phyloP scores from a whole-genome alignment of 495 filamentous ascomycete species.

The Penicillium canescens region DNA sequence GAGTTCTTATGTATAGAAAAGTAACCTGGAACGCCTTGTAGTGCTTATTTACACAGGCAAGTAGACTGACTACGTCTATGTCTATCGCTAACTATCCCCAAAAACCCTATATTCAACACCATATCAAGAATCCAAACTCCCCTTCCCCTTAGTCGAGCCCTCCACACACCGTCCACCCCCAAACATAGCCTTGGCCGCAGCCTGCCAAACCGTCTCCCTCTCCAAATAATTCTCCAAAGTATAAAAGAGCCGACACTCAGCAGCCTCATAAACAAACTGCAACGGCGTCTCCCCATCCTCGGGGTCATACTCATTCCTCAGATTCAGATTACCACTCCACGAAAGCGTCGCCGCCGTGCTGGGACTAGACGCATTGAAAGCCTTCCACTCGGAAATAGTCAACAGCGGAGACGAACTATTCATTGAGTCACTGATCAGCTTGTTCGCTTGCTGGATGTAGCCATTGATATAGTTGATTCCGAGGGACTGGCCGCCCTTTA shows the following conservation, averaged over 20 bases:
- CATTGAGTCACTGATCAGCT: constrained; percentile 13
- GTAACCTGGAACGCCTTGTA: not conserved
- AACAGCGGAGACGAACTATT: constrained; percentile 28
- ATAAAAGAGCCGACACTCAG: constrained; percentile 41
- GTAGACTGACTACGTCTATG: too few species aligned
- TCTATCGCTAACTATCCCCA: too few species aligned
- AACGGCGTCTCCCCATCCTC: constrained; percentile 30
- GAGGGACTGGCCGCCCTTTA: constrained; percentile 50
- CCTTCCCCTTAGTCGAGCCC: constrained; percentile 27
- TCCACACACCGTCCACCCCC: constrained; percentile 24
- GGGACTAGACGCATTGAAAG: constrained; percentile 27
- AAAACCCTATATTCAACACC: not conserved
- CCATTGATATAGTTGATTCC: constrained; percentile 29
- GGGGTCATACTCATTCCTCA: constrained; percentile 32
- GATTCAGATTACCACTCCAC: constrained; percentile 29
- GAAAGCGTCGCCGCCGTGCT: constrained; percentile 13
- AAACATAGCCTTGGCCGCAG: constrained; percentile 30
- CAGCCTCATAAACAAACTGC: constrained; percentile 40
- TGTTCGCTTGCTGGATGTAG: constrained; percentile 30
- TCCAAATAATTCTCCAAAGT: constrained; percentile 29
- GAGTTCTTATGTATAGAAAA: not conserved
- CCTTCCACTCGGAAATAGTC: constrained; percentile 33
- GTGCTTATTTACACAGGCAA: too few species aligned
- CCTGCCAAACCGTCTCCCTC: constrained; percentile 28
- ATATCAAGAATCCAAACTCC: constrained; percentile 21